Evolutionary conservation across 352 stramenopile species (phyloP), one percentile per base, ranked within the genome.

Genomic region (Phytophthora kernoviae): DNA sequence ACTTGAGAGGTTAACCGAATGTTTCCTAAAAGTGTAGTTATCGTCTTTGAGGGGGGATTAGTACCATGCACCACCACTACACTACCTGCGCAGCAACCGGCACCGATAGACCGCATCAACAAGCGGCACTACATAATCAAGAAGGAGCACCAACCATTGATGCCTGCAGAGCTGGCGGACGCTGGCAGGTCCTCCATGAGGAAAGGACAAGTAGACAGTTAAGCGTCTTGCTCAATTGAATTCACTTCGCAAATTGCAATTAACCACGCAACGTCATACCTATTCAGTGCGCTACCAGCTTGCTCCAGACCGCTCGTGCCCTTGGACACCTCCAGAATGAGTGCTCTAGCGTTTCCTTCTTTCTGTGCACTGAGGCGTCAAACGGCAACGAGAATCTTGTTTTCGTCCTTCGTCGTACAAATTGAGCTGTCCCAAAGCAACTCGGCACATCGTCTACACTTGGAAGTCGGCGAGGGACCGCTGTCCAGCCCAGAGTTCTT

Each of bases 21-120:
- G 47, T 54, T 10, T 8, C 33, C 5, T 34, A 32, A 54, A 44
- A 32, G 47, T 54, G 47, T 44, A 0, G 24, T 43, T n/a, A n/a
- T 33, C 30, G 30, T 54, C 33, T 54, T 42, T 27, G 46, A 30
- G 46, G 46, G 26, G 44, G 26, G 44, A 40, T n/a, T 41, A n/a
- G 34, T 41, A 41, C 34, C 34, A 41, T 7, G 3, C 24, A 30
- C 24, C 24, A 41, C 34, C 12, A 41, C 34, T 20, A 17, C 11
- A 17, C 11, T 18, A n/a, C 11, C 34, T 2, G 8, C 34, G 8
- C 34, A 41, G 34, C 34, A n/a, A 15, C 34, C 34, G 34, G 15
- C 34, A 41, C 34, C 12, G 5, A 15, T 11, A 15, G 34, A 11
- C 34, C 34, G 8, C 34, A 11, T 41, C 34, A 41, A 41, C 34